A percentile compares a stretch with the other conserved stretches of the same genome.
These are phyloP conservation scores for Xylaria sp. DNA, from an alignment of 2,329 filamentous ascomycete genomes.

Conservation along the genomic window DNA sequence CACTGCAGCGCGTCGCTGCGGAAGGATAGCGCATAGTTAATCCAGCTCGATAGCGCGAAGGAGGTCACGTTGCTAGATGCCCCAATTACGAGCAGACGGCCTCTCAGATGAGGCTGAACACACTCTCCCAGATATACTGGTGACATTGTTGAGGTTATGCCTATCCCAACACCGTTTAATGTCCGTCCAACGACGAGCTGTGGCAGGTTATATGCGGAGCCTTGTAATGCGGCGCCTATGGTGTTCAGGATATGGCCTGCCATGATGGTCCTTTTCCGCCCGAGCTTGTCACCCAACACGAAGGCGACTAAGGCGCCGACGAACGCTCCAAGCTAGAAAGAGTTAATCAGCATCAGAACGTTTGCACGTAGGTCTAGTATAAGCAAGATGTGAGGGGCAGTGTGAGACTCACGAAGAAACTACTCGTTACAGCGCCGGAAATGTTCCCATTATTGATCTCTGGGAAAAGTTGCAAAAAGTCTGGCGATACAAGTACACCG, in stretches of 20 bases:
- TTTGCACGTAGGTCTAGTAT: background rate
- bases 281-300: constrained; percentile 65
- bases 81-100: constrained; percentile 37
- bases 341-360: background rate
- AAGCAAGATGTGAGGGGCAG: background rate
- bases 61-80: constrained; percentile 43
- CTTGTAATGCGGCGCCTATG: constrained; percentile 66
- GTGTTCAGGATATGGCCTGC: constrained; percentile 66
- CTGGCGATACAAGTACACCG: constrained; percentile 48
- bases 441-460: constrained; percentile 46
- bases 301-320: constrained; percentile 71
- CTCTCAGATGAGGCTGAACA: constrained; percentile 36
- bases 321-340: constrained; percentile 62
- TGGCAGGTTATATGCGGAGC: constrained; percentile 34
- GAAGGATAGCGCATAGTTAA: constrained; percentile 49
- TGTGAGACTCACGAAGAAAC: constrained; percentile 47
- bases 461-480: constrained; percentile 48
- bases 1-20: constrained; percentile 43
- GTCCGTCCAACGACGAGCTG: constrained; percentile 39
- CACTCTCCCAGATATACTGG: constrained; percentile 40
- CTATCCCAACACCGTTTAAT: constrained; percentile 41
- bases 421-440: constrained; percentile 52
- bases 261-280: constrained; percentile 70
- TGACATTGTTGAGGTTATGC: constrained; percentile 40
- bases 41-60: constrained; percentile 56